Base-by-base conservation (phyloP, 306 rosid species). In the Lotus japonicus region DNA sequence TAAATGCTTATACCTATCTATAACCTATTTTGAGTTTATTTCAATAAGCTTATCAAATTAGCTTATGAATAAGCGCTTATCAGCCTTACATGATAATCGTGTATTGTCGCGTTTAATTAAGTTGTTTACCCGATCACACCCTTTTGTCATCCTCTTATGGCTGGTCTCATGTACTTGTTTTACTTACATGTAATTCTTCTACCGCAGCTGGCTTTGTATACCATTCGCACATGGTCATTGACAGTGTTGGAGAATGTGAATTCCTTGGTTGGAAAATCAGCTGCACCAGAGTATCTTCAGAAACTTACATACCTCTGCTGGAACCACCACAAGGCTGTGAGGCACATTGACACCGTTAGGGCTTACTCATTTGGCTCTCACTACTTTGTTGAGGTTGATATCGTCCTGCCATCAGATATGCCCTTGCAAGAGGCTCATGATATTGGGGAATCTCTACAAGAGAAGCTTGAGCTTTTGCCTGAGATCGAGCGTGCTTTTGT, bases 361-460 rank as follows among this genome's bases (percentile, higher is more conserved):
- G 97, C 98, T 3, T 92, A 92, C 82, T 90, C 98, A 26, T 90
- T 92, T 21, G 98, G 98, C 53, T 90, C 97, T 43, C 98, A 92
- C 88, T 92, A 82, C 84, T 92, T 92, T 52, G 97, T 92, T 1
- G 98, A 92, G 85, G 98, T 92, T 55, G 98, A 92, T 76, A 92
- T 92, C 11, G 98, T 90, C 64, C 81, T 92, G 70, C 91, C 98
- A 39, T 74, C 96, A 1, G 76, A 52, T 64, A 92, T 92, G 98
- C 97, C 96, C 54, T 53, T 92, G 60, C 90, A 86, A 78, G 90
- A 83, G 75, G 98, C 98, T 21, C 98, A 92, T 26, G 98, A 92
- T 83, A 92, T 92, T 5, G 98, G 98, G 0, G 98, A 92, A 64
- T 73, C 84, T 5, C 51, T 92, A 81, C 97, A 92, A 76, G 98